Conservation (phyloP, 495 filamentous ascomycete genomes). For the Penicillium bialowiezense region DNA sequence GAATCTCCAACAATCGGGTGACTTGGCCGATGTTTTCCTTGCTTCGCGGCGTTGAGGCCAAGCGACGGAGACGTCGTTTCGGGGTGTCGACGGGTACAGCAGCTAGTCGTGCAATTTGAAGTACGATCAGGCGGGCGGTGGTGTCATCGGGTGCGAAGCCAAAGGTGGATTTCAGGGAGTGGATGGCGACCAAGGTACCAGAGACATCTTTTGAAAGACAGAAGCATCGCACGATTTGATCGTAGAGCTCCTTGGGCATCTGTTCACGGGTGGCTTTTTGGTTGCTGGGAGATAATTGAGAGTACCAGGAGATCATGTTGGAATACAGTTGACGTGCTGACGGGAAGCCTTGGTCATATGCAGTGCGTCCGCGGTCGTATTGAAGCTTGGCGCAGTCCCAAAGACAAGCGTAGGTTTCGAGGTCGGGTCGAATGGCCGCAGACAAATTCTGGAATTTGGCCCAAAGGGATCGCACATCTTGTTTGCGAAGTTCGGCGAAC, state of each 20-base stretch:
- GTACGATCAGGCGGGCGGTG: constrained; percentile 49
- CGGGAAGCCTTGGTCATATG: constrained; percentile 36
- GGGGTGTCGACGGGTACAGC: constrained; percentile 38
- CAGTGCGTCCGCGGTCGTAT: constrained; percentile 42
- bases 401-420: constrained; percentile 67
- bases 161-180: constrained; percentile 53
- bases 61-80: constrained; percentile 40
- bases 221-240: constrained; percentile 56
- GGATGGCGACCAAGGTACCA: constrained; percentile 61
- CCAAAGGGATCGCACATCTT: constrained; percentile 50
- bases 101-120: constrained; percentile 50
- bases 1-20: constrained; percentile 32
- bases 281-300: constrained; percentile 27
- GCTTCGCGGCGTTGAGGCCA: constrained; percentile 40
- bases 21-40: constrained; percentile 46
- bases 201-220: constrained; percentile 50
- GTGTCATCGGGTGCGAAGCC: constrained; percentile 48
- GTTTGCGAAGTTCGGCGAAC: constrained; percentile 53
- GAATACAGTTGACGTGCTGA: constrained; percentile 55
- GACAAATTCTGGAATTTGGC: constrained; percentile 52
- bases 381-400: constrained; percentile 59
- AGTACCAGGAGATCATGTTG: constrained; percentile 58
- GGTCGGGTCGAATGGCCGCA: constrained; percentile 53
- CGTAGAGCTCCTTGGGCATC: constrained; percentile 52
- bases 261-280: constrained; percentile 26